Conservation (phyloP, 192 early-diverging fungal species). For the Mortierella claussenii region DNA sequence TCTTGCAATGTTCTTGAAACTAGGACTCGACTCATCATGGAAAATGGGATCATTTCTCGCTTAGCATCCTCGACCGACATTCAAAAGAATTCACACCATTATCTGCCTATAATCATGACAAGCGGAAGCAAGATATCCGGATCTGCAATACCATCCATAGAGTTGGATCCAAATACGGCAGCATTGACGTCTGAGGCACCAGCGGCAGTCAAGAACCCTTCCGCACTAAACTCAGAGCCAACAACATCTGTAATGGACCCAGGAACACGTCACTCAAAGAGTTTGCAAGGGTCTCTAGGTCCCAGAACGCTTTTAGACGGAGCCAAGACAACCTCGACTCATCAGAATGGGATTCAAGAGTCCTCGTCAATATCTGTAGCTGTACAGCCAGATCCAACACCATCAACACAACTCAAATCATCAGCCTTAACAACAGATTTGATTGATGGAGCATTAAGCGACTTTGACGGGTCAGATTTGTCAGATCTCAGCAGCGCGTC, state of each 20-base stretch:
- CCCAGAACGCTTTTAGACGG: too few species aligned
- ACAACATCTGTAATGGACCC: not conserved
- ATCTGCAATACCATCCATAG: constrained; percentile 23
- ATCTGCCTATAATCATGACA: constrained; percentile 38
- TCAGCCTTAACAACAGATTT: constrained; percentile 8
- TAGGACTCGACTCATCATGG: constrained; percentile 33
- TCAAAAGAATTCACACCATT: constrained; percentile 38
- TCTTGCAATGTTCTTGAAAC: constrained; percentile 9
- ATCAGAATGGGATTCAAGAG: too few species aligned
- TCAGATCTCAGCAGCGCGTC: constrained; percentile 49
- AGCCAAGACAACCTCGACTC: too few species aligned
- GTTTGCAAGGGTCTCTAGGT: too few species aligned
- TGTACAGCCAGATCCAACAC: not conserved
- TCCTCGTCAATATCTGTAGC: too few species aligned
- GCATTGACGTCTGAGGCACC: not conserved
- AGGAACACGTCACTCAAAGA: not conserved
- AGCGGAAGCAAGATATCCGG: constrained; percentile 38
- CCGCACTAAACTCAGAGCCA: not conserved
- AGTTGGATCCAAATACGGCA: constrained; percentile 9
- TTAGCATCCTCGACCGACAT: constrained; percentile 25
- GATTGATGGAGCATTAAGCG: constrained; percentile 34
- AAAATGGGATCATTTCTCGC: constrained; percentile 41
- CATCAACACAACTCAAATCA: not conserved
- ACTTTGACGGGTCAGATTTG: constrained; percentile 45
- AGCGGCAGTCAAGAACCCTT: not conserved